Conservation (phyloP, 257 asterid species). For the Solanum etuberosum region DNA sequence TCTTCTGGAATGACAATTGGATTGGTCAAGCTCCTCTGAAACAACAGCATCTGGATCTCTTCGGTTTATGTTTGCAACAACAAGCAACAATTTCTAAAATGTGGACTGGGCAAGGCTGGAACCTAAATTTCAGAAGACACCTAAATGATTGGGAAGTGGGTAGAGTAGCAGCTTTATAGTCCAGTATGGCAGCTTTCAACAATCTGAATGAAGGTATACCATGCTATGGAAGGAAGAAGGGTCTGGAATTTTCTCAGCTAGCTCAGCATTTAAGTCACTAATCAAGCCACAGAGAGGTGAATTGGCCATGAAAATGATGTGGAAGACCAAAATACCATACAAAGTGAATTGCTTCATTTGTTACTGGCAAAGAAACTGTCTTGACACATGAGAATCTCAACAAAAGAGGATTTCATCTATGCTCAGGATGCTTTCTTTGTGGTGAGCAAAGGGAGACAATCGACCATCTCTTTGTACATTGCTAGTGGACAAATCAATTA, state of each 20-base stretch:
- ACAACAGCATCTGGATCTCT: neutral
- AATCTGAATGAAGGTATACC: neutral
- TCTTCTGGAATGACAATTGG: neutral
- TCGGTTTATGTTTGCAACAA: neutral
- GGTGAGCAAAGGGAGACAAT: neutral
- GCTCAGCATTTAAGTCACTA: neutral
- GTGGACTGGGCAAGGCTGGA: neutral
- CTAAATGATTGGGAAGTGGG: neutral
- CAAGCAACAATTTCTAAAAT: neutral
- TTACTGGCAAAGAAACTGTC: neutral
- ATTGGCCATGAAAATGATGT: neutral
- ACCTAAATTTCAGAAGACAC: neutral
- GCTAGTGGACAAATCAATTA: neutral
- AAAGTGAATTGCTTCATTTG: neutral
- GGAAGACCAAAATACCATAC: neutral
- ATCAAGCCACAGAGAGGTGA: neutral
- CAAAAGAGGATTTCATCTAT: neutral
- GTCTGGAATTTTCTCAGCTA: neutral
- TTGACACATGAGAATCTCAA: neutral
- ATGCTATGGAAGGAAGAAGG: neutral
- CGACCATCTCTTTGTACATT: neutral
- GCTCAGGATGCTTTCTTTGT: neutral
- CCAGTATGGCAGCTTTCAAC: neutral
- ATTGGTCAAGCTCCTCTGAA: neutral
- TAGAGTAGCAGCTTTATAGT: neutral